Percentiles rank a stretch among this genome's conserved stretches.
phyloP scores from a whole-genome alignment of 2,329 filamentous ascomycete species.

The Ascochyta clinopodiicola region DNA sequence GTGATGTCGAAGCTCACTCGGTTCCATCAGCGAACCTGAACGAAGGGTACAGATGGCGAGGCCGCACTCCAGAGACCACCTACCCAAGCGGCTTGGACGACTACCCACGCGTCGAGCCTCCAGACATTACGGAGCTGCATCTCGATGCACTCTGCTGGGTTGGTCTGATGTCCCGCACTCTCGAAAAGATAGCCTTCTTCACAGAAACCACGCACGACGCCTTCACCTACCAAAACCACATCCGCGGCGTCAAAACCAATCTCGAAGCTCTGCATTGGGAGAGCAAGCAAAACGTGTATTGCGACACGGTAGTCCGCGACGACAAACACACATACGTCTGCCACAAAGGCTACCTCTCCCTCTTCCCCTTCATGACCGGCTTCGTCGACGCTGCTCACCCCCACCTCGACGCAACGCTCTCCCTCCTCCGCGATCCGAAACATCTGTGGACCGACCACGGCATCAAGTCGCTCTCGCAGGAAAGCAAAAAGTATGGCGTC shows the following conservation, averaged over 20 bases:
- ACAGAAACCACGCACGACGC: slow-evolving; percentile 77
- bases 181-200: slow-evolving; percentile 75
- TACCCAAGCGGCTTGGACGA: slow-evolving; percentile 92
- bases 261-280: slow-evolving; percentile 92
- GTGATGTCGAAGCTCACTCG: slow-evolving; percentile 60
- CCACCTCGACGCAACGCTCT: slow-evolving; percentile 73
- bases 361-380: slow-evolving; percentile 88
- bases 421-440: slow-evolving; percentile 77
- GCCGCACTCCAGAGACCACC: slow-evolving; percentile 80
- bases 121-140: slow-evolving; percentile 90
- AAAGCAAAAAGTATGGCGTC: slow-evolving; percentile 79
- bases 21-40: slow-evolving; percentile 53
- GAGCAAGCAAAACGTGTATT: slow-evolving; percentile 79
- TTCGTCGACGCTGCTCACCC: slow-evolving; percentile 75
- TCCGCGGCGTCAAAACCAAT: slow-evolving; percentile 78
- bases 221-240: slow-evolving; percentile 70
- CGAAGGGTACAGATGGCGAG: slow-evolving; percentile 92
- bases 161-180: slow-evolving; percentile 85
- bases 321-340: slow-evolving; percentile 85
- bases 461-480: slow-evolving; percentile 82
- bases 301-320: slow-evolving; percentile 87
- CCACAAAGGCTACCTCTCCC: slow-evolving; percentile 90
- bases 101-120: slow-evolving; percentile 88
- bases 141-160: slow-evolving; percentile 94
- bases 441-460: slow-evolving; percentile 87